phyloP scores from a whole-genome alignment of 345 rosid genomes.

The Eutrema yunnanense region DNA sequence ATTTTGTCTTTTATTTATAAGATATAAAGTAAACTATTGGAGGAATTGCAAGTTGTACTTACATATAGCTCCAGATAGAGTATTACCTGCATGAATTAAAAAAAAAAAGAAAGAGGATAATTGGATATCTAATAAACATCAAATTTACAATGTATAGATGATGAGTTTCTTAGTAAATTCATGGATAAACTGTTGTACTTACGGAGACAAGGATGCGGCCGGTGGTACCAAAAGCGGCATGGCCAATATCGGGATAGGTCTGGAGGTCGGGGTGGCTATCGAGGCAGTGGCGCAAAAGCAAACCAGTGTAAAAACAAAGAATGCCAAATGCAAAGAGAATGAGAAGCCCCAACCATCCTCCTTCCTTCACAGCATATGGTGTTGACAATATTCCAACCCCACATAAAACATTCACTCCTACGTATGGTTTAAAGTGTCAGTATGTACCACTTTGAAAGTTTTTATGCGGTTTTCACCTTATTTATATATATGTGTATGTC shows the following conservation, averaged over 20 bases:
- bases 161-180: background rate
- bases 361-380: conserved; percentile 85
- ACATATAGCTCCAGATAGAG: conserved; percentile 81
- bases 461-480: no score
- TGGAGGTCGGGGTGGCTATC: conserved; percentile 81
- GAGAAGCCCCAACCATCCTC: conserved; percentile 79
- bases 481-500: background rate
- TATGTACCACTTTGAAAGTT: no score
- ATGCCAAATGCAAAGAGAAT: conserved; percentile 58
- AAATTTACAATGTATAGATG: background rate
- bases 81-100: conserved; percentile 49
- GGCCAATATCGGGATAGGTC: conserved; percentile 95
- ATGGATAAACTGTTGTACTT: conserved; percentile 10
- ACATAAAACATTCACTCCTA: conserved; percentile 88
- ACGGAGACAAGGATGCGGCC: conserved; percentile 81
- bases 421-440: background rate
- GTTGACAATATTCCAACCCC: conserved; percentile 97
- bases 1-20: background rate
- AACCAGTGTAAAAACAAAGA: conserved; percentile 84
- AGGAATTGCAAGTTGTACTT: conserved; percentile 44
- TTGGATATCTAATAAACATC: background rate
- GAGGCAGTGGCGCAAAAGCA: conserved; percentile 74
- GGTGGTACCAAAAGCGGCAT: conserved; percentile 73
- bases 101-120: conserved; percentile 9
- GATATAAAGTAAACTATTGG: background rate